Percentiles rank a stretch among this genome's conserved stretches.
Conservation (phyloP, 768 basidiomycete genomes). For the Tylopilus sp. region DNA sequence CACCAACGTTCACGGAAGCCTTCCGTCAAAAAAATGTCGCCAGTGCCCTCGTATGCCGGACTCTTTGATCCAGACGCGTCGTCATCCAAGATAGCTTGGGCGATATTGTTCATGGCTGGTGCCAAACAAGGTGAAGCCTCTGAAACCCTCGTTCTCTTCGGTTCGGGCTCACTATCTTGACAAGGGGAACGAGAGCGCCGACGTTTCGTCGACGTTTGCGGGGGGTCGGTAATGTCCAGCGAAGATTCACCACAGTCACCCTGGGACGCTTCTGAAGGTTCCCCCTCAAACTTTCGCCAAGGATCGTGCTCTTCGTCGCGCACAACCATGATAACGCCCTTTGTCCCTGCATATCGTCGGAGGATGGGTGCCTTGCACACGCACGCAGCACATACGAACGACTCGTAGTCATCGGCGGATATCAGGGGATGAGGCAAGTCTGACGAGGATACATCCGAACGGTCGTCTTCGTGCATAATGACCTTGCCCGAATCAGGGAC, state of each 20-base stretch:
- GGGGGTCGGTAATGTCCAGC: constrained; percentile 27
- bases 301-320: constrained; percentile 42
- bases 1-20: constrained; percentile 82
- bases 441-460: constrained; percentile 61
- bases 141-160: constrained; percentile 45
- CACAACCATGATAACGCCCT: constrained; percentile 63
- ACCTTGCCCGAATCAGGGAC: neutral
- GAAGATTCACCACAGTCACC: constrained; percentile 10
- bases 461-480: constrained; percentile 40
- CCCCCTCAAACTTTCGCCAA: constrained; percentile 52
- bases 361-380: constrained; percentile 54
- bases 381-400: constrained; percentile 69
- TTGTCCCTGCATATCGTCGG: constrained; percentile 62
- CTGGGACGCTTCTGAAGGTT: constrained; percentile 2
- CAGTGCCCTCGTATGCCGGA: constrained; percentile 43
- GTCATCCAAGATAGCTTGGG: constrained; percentile 41
- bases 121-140: constrained; percentile 47
- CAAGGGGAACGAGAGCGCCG: constrained; percentile 25
- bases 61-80: constrained; percentile 12
- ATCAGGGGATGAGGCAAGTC: constrained; percentile 68
- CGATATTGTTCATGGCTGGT: constrained; percentile 46
- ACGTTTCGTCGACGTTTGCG: constrained; percentile 40
- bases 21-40: constrained; percentile 73
- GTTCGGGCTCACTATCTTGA: constrained; percentile 32
- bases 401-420: constrained; percentile 66